Conservation (phyloP, 2,329 filamentous ascomycete species). For the Byssochlamys sp. region DNA sequence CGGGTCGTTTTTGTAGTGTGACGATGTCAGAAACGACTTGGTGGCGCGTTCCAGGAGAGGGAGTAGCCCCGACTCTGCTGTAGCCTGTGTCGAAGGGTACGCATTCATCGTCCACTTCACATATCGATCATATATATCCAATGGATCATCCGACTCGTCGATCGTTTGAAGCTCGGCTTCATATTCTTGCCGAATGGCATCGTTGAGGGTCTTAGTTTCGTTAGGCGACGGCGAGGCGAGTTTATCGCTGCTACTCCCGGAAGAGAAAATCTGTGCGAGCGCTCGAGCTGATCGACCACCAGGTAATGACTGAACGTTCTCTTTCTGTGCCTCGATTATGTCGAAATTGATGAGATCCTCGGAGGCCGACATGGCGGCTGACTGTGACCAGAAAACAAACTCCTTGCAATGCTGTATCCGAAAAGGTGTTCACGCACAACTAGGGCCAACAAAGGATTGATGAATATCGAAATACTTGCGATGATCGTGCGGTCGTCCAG, state of each 20-base stretch:
- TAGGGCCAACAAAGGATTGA: neutral
- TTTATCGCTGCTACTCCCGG: constrained; percentile 38
- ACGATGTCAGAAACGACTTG: constrained; percentile 71
- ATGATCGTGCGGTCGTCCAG: neutral
- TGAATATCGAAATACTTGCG: neutral
- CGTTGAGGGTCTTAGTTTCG: constrained; percentile 67
- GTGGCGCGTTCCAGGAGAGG: constrained; percentile 85
- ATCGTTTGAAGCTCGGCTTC: constrained; percentile 72
- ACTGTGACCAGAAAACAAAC: neutral
- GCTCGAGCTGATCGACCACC: constrained; percentile 82
- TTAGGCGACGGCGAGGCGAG: constrained; percentile 56
- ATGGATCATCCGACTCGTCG: constrained; percentile 81
- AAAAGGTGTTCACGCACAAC: neutral
- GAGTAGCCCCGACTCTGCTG: constrained; percentile 79
- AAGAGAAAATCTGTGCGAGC: constrained; percentile 63
- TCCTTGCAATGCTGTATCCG: neutral
- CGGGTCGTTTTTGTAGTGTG: constrained; percentile 89
- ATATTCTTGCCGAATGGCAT: constrained; percentile 70
- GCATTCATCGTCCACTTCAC: constrained; percentile 93
- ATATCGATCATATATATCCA: constrained; percentile 92
- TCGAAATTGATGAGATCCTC: constrained; percentile 57
- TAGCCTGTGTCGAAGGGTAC: constrained; percentile 88
- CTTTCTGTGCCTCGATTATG: constrained; percentile 90
- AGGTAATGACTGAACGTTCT: constrained; percentile 91
- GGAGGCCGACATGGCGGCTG: constrained; percentile 29